These are phyloP conservation scores for Diutina mesorugosa DNA, from an alignment of 1,139 yeast genomes.

Conservation along the genomic window DNA sequence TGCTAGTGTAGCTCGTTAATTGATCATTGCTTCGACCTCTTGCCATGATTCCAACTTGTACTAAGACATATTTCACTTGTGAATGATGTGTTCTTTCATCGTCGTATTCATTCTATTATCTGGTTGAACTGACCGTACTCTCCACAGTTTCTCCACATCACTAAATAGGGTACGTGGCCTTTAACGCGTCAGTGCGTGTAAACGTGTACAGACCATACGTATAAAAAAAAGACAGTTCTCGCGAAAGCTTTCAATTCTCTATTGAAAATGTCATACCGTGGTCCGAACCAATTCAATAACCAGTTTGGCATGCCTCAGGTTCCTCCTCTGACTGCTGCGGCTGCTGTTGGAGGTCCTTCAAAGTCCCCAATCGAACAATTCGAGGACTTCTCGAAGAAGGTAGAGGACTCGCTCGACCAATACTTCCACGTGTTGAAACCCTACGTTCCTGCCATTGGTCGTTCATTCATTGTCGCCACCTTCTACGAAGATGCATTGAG, in stretches of 20 bases:
- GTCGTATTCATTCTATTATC: background rate
- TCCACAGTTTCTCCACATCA: background rate
- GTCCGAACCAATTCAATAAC: conserved; percentile 6
- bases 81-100: too few species aligned
- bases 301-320: conserved; percentile 4
- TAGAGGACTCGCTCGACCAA: conserved; percentile 35
- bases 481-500: conserved; percentile 85
- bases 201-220: background rate
- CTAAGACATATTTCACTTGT: too few species aligned
- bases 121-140: background rate
- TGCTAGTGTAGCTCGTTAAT: background rate
- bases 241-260: background rate
- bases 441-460: conserved; percentile 74
- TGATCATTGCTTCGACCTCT: background rate
- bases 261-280: conserved; percentile 9
- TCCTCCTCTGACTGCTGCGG: conserved; percentile 3
- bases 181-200: background rate
- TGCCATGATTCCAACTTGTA: too few species aligned
- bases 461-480: conserved; percentile 87
- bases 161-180: background rate
- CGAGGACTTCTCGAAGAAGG: conserved; percentile 30
- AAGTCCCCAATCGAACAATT: conserved; percentile 20
- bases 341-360: conserved; percentile 2
- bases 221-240: background rate
- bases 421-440: conserved; percentile 46